phyloP scores from a whole-genome alignment of 2,329 filamentous ascomycete genomes.

The Verticillium zaregamsianum region DNA sequence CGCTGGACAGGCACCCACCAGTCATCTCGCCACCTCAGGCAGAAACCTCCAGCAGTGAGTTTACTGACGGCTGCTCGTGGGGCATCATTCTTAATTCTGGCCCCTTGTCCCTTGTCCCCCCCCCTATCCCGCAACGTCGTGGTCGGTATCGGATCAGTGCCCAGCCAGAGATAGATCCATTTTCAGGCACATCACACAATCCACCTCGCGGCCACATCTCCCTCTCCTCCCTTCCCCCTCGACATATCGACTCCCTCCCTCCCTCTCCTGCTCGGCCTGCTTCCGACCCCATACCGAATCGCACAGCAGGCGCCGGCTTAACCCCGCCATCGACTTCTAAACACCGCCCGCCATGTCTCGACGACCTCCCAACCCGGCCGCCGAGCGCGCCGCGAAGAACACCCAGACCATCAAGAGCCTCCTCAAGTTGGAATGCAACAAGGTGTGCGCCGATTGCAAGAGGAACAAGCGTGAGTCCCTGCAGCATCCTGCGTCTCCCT shows the following conservation, averaged over 20 bases:
- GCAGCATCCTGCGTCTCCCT: background rate
- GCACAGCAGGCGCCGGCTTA: background rate
- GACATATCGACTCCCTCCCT: background rate
- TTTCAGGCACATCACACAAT: background rate
- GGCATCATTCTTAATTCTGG: background rate
- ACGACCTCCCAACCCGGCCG: slow-evolving; percentile 70
- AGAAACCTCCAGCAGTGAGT: background rate
- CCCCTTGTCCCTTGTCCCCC: background rate
- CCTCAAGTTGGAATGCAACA: slow-evolving; percentile 91
- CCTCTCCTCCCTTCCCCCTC: background rate
- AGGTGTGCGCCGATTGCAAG: slow-evolving; percentile 97
- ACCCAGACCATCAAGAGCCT: slow-evolving; percentile 90
- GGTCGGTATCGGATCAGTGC: background rate
- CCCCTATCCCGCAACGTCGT: background rate
- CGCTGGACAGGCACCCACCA: background rate
- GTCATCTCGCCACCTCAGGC: background rate
- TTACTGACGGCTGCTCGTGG: background rate
- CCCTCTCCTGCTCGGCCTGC: background rate
- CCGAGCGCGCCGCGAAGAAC: slow-evolving; percentile 89
- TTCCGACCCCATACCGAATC: background rate
- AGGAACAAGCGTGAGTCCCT: slow-evolving; percentile 81
- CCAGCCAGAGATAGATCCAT: background rate
- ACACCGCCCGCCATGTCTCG: slow-evolving; percentile 61
- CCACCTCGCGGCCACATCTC: background rate
- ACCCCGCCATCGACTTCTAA: background rate